Conservation (phyloP, 228 moss, liverwort and hornwort species). For the Sphagnum fallax region DNA sequence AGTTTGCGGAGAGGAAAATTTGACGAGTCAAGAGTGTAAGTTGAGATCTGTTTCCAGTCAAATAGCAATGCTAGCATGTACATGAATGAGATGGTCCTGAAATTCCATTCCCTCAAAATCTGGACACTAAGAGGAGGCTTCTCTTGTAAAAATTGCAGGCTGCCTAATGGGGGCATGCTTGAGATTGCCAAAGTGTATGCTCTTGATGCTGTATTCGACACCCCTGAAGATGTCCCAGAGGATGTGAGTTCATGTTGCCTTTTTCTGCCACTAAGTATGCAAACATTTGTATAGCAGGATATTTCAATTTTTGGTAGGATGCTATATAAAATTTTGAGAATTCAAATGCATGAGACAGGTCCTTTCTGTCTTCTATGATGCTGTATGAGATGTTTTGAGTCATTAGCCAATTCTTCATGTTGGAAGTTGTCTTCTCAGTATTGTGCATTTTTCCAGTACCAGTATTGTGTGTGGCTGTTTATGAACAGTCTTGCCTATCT, state of each 20-base stretch:
- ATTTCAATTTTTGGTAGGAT: not conserved
- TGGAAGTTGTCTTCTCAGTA: too few relatives aligned
- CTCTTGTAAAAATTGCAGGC: slow-evolving; percentile 28
- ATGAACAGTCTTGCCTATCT: too few relatives aligned
- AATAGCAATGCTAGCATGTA: not conserved
- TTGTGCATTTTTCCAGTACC: too few relatives aligned
- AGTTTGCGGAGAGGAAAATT: slow-evolving; percentile 88
- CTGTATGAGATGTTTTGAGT: too few relatives aligned
- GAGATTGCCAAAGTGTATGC: slow-evolving; percentile 87
- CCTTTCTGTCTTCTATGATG: too few relatives aligned
- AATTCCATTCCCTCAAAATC: not conserved
- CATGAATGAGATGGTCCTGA: not conserved
- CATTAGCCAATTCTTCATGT: too few relatives aligned
- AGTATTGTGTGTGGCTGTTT: too few relatives aligned
- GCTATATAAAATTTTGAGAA: not conserved
- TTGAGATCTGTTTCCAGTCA: not conserved
- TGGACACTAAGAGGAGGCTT: not conserved
- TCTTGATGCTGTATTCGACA: slow-evolving; percentile 92
- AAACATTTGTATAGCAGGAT: not conserved
- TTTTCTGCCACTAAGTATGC: not conserved
- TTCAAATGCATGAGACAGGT: not conserved
- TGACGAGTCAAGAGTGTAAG: slow-evolving; percentile 65
- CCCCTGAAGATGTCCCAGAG: slow-evolving; percentile 87
- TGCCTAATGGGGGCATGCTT: slow-evolving; percentile 63
- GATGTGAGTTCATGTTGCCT: slow-evolving; percentile 48